Evolutionary conservation across 345 rosid species (phyloP), one percentile per base, ranked within the genome.

Genomic region (Camelina sativa): DNA sequence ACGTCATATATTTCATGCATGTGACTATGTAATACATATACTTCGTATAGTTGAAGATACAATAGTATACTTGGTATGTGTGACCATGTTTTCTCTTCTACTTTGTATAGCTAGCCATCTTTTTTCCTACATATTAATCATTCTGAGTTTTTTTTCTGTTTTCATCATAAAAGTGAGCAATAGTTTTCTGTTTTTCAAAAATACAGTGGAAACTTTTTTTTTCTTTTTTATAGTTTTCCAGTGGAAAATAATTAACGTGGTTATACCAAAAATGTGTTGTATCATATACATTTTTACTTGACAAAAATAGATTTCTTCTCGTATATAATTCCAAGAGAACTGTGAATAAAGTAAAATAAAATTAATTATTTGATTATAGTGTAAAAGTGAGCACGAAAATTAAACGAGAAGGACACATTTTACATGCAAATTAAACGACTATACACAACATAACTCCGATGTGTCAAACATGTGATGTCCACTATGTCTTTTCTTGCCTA

Each of bases 391-490:
- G 57, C 50, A 44, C 51, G 38, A 0, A 55, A 62, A 62, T n/a
- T 10, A 69, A 71, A 57, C 6, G 58, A 51, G 47, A 40, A 50
- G 4, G 76, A 20, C 57, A 59, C 77, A 58, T 65, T 77, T 65
- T 77, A 65, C 80, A 77, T 77, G 77, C 80, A 65, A 38, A n/a
- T n/a, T n/a, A n/a, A n/a, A 59, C 40, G 71, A 76, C 65, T 47
- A 48, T 48, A 37, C 7, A 64, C 62, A 65, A 65, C 51, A 50
- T 17, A 71, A 64, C 63, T 52, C 62, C 32, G 62, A 71, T 32
- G 76, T 77, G 64, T n/a, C 80, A 59, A 77, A 65, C 73, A 77
- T 71, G 80, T 72, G 80, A 72, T 59, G 56, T 65, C 72, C 72
- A 70, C 76, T 40, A 76, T 70, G 76, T 77, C 73, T 52, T 71